Conservation (phyloP, 2,329 filamentous ascomycete genomes). For the Coniochaeta prunicola region DNA sequence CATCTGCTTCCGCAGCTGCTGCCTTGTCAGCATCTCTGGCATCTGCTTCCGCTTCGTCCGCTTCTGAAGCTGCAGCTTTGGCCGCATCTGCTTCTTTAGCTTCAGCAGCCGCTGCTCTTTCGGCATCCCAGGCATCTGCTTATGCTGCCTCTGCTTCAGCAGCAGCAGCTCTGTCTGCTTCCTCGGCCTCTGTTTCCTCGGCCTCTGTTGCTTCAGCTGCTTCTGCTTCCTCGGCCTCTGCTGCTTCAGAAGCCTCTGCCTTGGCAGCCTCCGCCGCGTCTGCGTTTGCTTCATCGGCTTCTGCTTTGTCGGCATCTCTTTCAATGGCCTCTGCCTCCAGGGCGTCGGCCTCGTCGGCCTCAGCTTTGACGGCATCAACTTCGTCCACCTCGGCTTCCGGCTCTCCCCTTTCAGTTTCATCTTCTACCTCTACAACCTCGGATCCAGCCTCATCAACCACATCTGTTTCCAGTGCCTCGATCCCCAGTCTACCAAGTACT, state of each 20-base stretch:
- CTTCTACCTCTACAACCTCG: no score
- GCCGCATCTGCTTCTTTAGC: not conserved
- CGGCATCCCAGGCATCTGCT: no score
- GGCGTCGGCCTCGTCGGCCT: not conserved
- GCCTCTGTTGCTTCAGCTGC: not conserved
- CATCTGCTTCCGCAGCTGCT: not conserved
- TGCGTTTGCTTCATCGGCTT: not conserved
- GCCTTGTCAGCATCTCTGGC: not conserved
- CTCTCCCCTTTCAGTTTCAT: not conserved
- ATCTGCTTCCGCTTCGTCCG: not conserved
- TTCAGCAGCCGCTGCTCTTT: not conserved
- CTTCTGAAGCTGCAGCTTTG: not conserved
- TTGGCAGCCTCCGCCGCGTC: not conserved
- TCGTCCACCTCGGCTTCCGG: not conserved
- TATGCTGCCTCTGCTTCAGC: not conserved
- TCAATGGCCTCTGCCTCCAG: no score
- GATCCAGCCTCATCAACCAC: not conserved
- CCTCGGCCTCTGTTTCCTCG: not conserved
- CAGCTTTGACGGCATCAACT: not conserved
- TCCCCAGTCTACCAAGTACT: no score
- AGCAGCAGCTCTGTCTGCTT: not conserved
- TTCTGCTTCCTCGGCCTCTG: not conserved
- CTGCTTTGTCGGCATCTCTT: no score
- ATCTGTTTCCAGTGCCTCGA: not conserved
- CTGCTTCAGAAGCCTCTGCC: not conserved